Evolutionary conservation across 805 yeast genomes (phyloP).

Genomic region (Wickerhamomyces mucosus): DNA sequence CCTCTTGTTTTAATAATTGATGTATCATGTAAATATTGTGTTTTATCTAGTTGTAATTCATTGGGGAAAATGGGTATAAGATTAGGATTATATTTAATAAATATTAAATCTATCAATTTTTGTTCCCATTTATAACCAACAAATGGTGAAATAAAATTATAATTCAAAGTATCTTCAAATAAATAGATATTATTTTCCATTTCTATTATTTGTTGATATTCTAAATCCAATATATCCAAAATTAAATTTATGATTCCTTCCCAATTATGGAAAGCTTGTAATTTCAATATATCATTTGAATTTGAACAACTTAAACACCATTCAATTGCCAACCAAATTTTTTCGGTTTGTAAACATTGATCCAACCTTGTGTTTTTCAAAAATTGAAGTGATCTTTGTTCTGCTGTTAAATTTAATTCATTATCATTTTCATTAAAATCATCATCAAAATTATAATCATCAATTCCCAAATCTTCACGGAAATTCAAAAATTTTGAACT

Average conservation of each 20-base stretch:
- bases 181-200: background rate
- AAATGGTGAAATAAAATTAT: slow-evolving; percentile 6
- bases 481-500: no score
- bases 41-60: slow-evolving; percentile 12
- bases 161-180: slow-evolving; percentile 4
- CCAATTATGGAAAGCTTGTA: slow-evolving; percentile 16
- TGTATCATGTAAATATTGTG: slow-evolving; percentile 7
- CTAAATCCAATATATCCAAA: slow-evolving; percentile 11
- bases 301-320: slow-evolving; percentile 23
- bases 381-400: slow-evolving; percentile 14
- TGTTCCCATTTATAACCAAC: slow-evolving; percentile 8
- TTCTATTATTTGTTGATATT: slow-evolving; percentile 5
- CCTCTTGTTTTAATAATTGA: no score
- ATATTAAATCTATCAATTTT: slow-evolving; percentile 8
- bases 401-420: no score
- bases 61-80: slow-evolving; percentile 8
- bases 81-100: slow-evolving; percentile 3
- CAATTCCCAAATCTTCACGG: slow-evolving; percentile 1
- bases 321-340: slow-evolving; percentile 19
- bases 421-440: slow-evolving; percentile 2
- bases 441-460: slow-evolving; percentile 4
- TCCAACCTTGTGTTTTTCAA: slow-evolving; percentile 19
- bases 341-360: slow-evolving; percentile 11
- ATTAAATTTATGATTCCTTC: slow-evolving; percentile 10
- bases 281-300: slow-evolving; percentile 5